Percentiles rank a stretch among this genome's conserved stretches.
These are phyloP conservation scores for Vaccinium darrowii DNA, from an alignment of 148 eudicot genomes.

Conservation along the genomic window DNA sequence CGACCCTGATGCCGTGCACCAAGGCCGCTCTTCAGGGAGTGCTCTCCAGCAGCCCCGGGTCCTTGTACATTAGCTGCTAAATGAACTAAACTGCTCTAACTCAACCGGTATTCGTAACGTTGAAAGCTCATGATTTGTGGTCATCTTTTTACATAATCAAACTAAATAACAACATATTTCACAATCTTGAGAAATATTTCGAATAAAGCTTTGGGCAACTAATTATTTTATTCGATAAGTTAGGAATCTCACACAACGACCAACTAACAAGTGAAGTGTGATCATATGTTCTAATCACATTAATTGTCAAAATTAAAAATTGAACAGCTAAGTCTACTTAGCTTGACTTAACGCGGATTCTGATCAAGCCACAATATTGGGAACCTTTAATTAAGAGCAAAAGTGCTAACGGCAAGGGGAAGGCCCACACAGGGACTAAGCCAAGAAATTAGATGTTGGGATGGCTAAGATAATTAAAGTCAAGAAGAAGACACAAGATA, in stretches of 20 bases:
- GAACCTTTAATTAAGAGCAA: not conserved
- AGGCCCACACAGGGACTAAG: not conserved
- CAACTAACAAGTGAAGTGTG: not conserved
- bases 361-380: not conserved
- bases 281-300: not conserved
- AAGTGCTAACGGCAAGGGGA: not conserved
- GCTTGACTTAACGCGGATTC: not conserved
- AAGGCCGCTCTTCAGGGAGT: no score
- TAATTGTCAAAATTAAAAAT: not conserved
- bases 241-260: not conserved
- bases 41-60: no score
- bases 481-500: no score
- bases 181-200: not conserved
- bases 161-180: not conserved
- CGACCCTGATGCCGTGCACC: rapidly evolving
- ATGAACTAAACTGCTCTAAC: not conserved
- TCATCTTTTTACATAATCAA: no score
- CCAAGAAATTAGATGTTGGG: no score
- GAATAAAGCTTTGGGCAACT: not conserved
- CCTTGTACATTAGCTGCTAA: not conserved
- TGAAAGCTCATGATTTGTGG: not conserved
- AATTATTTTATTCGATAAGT: not conserved
- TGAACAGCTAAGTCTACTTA: not conserved
- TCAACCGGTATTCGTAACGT: not conserved
- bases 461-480: no score